These are phyloP conservation scores for Boletus sp. DNA, from an alignment of 768 basidiomycete species.

Conservation along the genomic window DNA sequence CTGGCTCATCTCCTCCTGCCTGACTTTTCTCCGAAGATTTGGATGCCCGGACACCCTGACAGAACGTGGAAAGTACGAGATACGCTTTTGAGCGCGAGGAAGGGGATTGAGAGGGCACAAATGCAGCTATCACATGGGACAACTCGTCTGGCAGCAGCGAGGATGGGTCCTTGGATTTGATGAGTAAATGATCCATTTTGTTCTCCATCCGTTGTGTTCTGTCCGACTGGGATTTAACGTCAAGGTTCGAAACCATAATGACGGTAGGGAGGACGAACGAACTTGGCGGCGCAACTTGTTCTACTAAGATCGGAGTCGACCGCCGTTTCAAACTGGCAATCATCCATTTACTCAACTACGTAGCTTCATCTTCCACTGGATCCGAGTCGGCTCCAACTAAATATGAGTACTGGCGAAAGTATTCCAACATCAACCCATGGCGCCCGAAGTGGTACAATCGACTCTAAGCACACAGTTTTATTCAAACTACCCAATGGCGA, in stretches of 20 bases:
- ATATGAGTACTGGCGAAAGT: constrained; percentile 18
- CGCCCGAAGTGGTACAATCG: constrained; percentile 41
- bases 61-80: constrained; percentile 64
- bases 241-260: constrained; percentile 12
- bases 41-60: constrained; percentile 52
- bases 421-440: constrained; percentile 2
- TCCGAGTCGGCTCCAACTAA: neutral
- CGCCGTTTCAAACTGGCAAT: neutral
- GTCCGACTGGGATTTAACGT: neutral
- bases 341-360: no score
- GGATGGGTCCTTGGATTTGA: constrained; percentile 33
- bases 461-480: constrained; percentile 74
- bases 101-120: constrained; percentile 46
- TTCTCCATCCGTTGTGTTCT: neutral
- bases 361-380: neutral
- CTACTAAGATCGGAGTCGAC: neutral
- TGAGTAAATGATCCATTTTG: constrained; percentile 32
- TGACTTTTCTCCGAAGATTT: constrained; percentile 35
- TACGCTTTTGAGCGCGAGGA: constrained; percentile 65
- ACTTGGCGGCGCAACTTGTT: neutral
- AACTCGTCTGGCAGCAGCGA: constrained; percentile 55
- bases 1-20: constrained; percentile 37
- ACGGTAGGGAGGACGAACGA: neutral
- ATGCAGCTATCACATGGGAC: constrained; percentile 48
- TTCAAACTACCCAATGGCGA: constrained; percentile 78